Percentiles rank a stretch among this genome's conserved stretches.
phyloP scores from a whole-genome alignment of 2,329 filamentous ascomycete species.

The Monilinia aucupariae region DNA sequence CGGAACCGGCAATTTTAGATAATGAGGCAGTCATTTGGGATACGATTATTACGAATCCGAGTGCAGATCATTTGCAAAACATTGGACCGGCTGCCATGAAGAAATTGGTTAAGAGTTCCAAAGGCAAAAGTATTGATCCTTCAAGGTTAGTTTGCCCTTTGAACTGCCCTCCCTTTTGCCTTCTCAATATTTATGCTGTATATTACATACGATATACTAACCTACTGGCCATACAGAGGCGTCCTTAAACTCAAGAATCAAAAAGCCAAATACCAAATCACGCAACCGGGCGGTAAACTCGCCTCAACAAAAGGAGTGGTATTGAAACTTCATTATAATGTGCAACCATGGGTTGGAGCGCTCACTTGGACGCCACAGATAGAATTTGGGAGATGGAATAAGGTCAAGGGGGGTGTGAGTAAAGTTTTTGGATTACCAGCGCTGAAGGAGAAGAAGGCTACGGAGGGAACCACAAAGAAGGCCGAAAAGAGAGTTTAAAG shows the following conservation, averaged over 20 bases:
- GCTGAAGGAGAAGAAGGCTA: constrained; percentile 43
- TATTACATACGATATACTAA: neutral
- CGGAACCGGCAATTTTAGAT: constrained; percentile 22
- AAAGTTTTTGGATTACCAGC: constrained; percentile 59
- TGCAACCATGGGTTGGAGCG: constrained; percentile 92
- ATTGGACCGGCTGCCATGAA: constrained; percentile 54
- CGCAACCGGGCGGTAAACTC: constrained; percentile 75
- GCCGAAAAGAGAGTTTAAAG: neutral
- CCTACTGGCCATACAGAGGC: constrained; percentile 46
- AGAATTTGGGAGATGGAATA: constrained; percentile 59
- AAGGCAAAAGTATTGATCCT: constrained; percentile 54
- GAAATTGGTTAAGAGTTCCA: constrained; percentile 55
- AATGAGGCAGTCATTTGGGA: constrained; percentile 94
- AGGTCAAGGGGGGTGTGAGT: constrained; percentile 58
- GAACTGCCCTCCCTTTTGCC: neutral
- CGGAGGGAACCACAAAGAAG: neutral
- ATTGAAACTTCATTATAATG: constrained; percentile 85
- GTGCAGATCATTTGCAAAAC: constrained; percentile 57
- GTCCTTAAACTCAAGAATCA: constrained; percentile 75
- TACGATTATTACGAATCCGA: constrained; percentile 75
- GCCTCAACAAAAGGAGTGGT: constrained; percentile 68
- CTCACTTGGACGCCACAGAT: constrained; percentile 68
- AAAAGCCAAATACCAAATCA: constrained; percentile 94
- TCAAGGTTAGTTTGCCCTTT: constrained; percentile 26
- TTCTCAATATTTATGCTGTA: neutral